Evolutionary conservation across 805 yeast species (phyloP), one percentile per base, ranked within the genome.

Genomic region (Yarrowia deformans): DNA sequence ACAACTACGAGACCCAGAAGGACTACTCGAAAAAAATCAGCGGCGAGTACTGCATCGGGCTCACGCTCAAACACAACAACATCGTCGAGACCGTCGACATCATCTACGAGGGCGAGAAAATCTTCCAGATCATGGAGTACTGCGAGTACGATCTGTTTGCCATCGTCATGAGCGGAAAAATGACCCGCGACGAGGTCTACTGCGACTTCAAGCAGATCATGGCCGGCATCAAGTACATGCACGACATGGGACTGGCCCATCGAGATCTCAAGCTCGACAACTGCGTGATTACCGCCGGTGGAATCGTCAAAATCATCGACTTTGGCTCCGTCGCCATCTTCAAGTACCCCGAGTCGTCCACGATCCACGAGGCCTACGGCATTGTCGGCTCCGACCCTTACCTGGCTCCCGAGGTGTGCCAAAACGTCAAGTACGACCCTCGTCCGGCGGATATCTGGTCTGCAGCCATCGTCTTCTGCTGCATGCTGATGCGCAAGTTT

Each of bases 301-400:
- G 98, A 1, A 84, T 91, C 13, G 82, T 94, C 66, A 94, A 94
- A 79, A 78, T 94, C 68, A 91, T 94, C 72, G 99, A 94, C 79
- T 94, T 93, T 79, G 99, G 99, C 8, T 89, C 96, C 5, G 95
- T 98, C 0, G 90, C 90, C 23, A 90, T 90, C 32, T 93, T 91
- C 81, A 84, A 88, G 71, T 88, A 88, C 74, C 88, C 89, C 8
- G 87, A 84, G 72, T 86, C 84, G 67, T 77, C 78, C 8, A 85
- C 83, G 69, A 83, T 87, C 29, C 86, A 90, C 18, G 81, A 83
- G 70, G 93, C 97, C 0, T 83, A 85, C 50, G 98, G 98, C 16
- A 85, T 94, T 29, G 97, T 94, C 13, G 99, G 99, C 16, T 90
- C 97, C 1, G 99, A 94, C 78, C 98, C 99, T 1, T 94, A 94